Evolutionary conservation across 2,329 filamentous ascomycete species (phyloP), one percentile per base, ranked within the genome.

Genomic region (Talaromyces sp.): DNA sequence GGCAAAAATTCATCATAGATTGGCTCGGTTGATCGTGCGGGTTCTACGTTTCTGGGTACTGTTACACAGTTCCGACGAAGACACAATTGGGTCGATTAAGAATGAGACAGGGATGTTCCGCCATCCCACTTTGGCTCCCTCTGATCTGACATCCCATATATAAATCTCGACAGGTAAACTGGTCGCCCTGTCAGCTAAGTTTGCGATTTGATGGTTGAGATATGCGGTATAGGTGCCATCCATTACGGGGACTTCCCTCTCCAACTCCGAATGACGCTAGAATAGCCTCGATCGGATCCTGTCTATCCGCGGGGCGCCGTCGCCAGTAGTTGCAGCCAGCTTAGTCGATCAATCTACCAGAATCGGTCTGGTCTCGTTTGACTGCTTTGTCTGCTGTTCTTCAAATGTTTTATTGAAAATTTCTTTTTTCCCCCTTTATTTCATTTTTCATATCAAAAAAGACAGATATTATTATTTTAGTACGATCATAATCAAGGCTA

Each of bases 31-130:
- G 52, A 41, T 44, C 39, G 32, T 33, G 41, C 32, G 24, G 24
- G 24, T 44, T 52, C 32, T 32, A 55, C 33, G 32, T 32, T 44
- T 52, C 32, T 32, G 57, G 39, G 32, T 32, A 47, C 52, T 32
- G 58, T 63, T 46, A 52, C 49, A 61, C 54, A 55, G 37, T 52
- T 58, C 58, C 58, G 56, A 59, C 29, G 9, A 27, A 27, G 32
- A 45, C 44, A 35, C 53, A 43, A 52, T 52, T 47, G 47, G 47
- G 43, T 51, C 45, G 42, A 41, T 54, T 36, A 52, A 39, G 61
- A 63, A 63, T 63, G 61, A 58, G 57, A 61, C 59, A 63, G 56
- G 58, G 60, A 51, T 60, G 46, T 9, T 22, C 52, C 32, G 19
- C 42, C 45, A 40, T 32, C 13, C 24, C n/a, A 19, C 11, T n/a